Evolutionary conservation across 768 basidiomycete genomes (phyloP), one percentile per base, ranked within the genome.

Genomic region (Lactarius indigo): DNA sequence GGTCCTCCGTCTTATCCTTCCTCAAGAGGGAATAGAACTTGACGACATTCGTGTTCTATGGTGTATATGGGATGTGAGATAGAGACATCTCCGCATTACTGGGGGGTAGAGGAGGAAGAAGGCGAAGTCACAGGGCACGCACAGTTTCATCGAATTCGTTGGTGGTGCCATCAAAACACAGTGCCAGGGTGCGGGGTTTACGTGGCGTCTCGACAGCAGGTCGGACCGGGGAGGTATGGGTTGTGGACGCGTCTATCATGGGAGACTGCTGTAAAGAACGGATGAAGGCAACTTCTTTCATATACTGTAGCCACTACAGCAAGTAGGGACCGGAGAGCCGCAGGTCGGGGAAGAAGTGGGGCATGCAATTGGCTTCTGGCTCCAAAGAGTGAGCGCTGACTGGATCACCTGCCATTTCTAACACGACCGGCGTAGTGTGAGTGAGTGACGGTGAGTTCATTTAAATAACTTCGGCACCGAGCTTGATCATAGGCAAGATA

Each of bases 31-130:
- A 73, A 69, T 79, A 78, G 52, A 81, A 69, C 23, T 76, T 75
- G 41, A 80, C 74, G 30, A 81, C 75, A 65, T 80, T 81, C 6
- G 80, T 79, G 63, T 80, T 79, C 79, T 81, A 23, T 39, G 10
- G 23, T 10, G 15, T 8, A 18, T 80, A 47, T 31, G 6, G 23
- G 28, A 17, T 13, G 18, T 37, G n/a, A 44, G 18, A 23, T 39
- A 23, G 18, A 42, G 9, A 41, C 23, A 37, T 62, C n/a, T 17
- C 28, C 17, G 37, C 18, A 17, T 28, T 26, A 8, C 30, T 30
- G 3, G 30, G 30, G 28, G 17, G 12, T 12, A 37, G 35, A 13
- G 35, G 12, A 37, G 1, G 1, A 37, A 30, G 20, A n/a, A 6
- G 28, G 41, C 18, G 9, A n/a, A 1, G 26, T 15, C 2, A 26